Evolutionary conservation across 2,329 filamentous ascomycete species (phyloP), one percentile per base, ranked within the genome.

Genomic region (Ophiobolus disseminans): DNA sequence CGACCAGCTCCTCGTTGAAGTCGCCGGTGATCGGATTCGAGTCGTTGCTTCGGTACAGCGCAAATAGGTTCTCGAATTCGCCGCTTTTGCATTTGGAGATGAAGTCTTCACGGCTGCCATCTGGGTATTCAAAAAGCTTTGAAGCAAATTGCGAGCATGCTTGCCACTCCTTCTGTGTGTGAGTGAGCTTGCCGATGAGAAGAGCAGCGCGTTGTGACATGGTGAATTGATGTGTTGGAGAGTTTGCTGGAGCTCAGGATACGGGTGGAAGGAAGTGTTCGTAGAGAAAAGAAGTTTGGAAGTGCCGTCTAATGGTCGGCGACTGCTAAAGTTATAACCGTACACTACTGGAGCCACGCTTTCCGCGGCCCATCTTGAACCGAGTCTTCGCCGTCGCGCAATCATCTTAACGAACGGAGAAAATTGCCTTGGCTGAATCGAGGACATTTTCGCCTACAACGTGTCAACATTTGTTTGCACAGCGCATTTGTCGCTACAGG

Each of bases 31-130:
- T 66, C 13, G 78, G 76, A 21, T 78, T 82, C 6, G 81, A 84
- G 28, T 76, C 73, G 62, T 85, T 86, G 38, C 81, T 84, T 45
- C 83, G 79, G 66, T 84, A 85, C 39, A 86, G 77, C 1, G 73
- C 82, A 22, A 80, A 75, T 1, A 85, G 78, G 55, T 80, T 78
- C 43, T 84, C 75, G 53, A 80, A 85, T 35, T 79, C 70, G 30
- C 81, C 82, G n/a, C 74, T 72, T 53, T 78, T 78, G 68, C 80
- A 80, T 45, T 80, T 80, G 39, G 75, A 72, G 21, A 86, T 68
- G 65, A 86, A 86, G 21, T 84, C 79, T 34, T 80, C 75, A 22
- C 82, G 74, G 11, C 76, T 78, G 44, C 82, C 83, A 16, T 66
- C 65, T 26, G 76, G 75, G 62, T 82, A 85, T 70, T 84, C 81